Evolutionary conservation across 2,329 filamentous ascomycete genomes (phyloP), one percentile per base, ranked within the genome.

Genomic region (Cladorrhinum sp.): DNA sequence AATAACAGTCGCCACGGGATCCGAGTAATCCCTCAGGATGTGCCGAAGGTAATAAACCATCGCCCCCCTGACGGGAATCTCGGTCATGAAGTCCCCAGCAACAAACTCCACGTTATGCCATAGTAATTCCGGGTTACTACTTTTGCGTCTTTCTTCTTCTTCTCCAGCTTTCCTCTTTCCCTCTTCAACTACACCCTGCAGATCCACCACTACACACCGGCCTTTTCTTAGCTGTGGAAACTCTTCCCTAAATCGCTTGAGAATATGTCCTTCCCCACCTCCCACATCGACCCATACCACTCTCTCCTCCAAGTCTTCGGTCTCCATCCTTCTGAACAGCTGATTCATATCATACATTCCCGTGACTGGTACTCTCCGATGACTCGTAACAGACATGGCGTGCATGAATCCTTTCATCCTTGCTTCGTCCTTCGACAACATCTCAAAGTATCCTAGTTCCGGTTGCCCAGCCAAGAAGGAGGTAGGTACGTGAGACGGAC

Each of bases 11-110:
- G 58, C 56, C 1, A 66, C 66, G 0, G 64, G 64, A 53, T 74
- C 73, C 5, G 68, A 67, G 58, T 72, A 74, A 54, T 74, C 68
- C 55, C 73, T 72, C 24, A 73, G 61, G 48, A 71, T 68, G 41
- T 72, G 71, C n/a, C 71, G 68, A 41, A 75, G 64, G 63, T 70
- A 70, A 59, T 74, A 75, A 18, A 71, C 59, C 9, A 69, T 62
- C 3, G 72, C 72, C 16, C 70, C 70, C 57, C 70, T 61, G 7
- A 73, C 63, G 1, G 73, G 71, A 32, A 70, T 62, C 45, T 67
- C 66, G 22, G 59, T 60, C 59, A 72, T 66, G 36, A 73, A 73
- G 52, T 74, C 67, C 24, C 70, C 53, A 2, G 63, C 65, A 23
- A 70, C 59, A 54, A 67, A 70, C 57, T 64, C 61, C 16, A 73